Base-by-base conservation (phyloP, 768 basidiomycete genomes). In the Hemileccinum impolitum region DNA sequence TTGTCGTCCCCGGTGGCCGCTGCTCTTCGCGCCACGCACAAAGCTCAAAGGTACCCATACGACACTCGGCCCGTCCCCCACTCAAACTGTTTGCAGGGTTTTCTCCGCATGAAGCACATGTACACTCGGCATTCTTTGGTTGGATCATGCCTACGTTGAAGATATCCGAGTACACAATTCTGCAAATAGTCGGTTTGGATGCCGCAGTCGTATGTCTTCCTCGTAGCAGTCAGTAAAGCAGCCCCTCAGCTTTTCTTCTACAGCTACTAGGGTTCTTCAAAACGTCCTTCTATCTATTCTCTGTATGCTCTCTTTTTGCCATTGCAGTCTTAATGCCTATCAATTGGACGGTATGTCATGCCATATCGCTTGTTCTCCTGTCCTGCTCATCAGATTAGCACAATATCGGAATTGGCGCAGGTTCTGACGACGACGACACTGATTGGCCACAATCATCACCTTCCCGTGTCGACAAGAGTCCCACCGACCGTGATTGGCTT, bases 161-260 rank as follows among this genome's bases (percentile, higher is more conserved):
- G 50, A 93, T 87, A 0, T 94, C 90, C 39, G 95, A 99, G 64
- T 94, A 90, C 52, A 88, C 92, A 0, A 83, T 99, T 3, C 75
- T 99, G 3, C 94, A 97, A 67, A 95, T 96, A 43, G 95, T 99
- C 12, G 95, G 95, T 0, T 72, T 99, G 36, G 95, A 99, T 67
- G 95, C 95, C 36, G 94, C 93, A 2, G 96, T 98, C 59, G 92
- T 93, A 62, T 60, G 90, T 76, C 52, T 38, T 10, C 28, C 15
- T 26, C 39, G n/a, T 15, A 25, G 25, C 2, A 6, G 41, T 23
- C 25, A 17, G 31, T 36, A 26, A 15, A n/a, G 25, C 39, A 17
- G 13, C 5, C 15, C 18, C 34, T 56, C 28, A 45, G 11, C 48
- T 50, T 18, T n/a, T 48, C 32, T 21, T 43, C 36, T n/a, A 25